Evolutionary conservation across 2,329 filamentous ascomycete genomes (phyloP), one percentile per base, ranked within the genome.

Genomic region (Trichoderma citrinoviride): DNA sequence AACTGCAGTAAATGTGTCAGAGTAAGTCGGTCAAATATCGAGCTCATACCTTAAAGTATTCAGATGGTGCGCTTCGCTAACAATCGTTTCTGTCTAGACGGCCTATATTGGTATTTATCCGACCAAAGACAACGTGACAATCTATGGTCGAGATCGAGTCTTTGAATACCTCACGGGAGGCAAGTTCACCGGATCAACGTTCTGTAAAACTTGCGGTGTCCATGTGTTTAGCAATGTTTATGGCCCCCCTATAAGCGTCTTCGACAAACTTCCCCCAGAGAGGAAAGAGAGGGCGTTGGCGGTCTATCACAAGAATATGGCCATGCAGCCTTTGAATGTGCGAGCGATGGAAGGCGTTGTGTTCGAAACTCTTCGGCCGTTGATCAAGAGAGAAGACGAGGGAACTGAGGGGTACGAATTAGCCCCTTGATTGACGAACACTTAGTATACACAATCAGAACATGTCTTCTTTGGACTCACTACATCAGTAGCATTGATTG

Each of bases 1-100:
- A 69, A 79, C 77, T 71, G 76, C 61, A 75, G 74, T 58, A 70
- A 66, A 7, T 76, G 73, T 61, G 65, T 71, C n/a, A 68, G 74
- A n/a, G 73, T 75, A 67, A 8, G 4, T 7, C 8, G 33, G 10
- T 14, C 25, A 37, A 1, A 25, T 7, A n/a, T n/a, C n/a, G 1
- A 5, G 15, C 4, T 19, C 15, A 1, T 7, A 5, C 19, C 21
- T 25, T 25, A 14, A 3, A 7, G 7, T 7, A 2, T 6, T 23
- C 3, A n/a, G 17, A 1, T 44, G 17, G 3, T 7, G n/a, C 12
- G 3, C 7, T 15, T 41, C n/a, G 29, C 2, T 60, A 41, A 60
- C 5, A 27, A 8, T 27, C 3, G 10, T 14, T 5, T 10, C 5
- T 7, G 3, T 29, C 15, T 37, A 75, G 75, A 69, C 61, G 1